phyloP scores from a whole-genome alignment of 495 filamentous ascomycete species.

The Neurospora sp. region DNA sequence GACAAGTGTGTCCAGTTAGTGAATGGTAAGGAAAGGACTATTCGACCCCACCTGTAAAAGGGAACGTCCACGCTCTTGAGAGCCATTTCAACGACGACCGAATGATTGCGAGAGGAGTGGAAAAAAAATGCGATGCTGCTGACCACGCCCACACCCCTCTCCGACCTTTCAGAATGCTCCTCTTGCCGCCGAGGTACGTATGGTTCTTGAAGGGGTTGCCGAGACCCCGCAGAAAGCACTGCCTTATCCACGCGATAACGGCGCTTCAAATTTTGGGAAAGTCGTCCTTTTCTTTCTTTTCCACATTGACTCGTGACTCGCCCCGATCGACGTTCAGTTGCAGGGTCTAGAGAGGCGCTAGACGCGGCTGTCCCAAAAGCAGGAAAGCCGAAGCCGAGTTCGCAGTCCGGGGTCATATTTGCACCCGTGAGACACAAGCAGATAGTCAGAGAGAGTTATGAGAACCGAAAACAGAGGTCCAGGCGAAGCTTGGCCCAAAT shows the following conservation, averaged over 20 bases:
- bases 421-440: background rate
- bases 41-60: background rate
- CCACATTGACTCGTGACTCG: background rate
- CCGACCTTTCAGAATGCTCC: conserved; percentile 33
- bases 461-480: background rate
- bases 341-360: background rate
- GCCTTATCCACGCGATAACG: background rate
- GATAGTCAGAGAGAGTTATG: background rate
- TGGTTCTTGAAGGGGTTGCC: background rate
- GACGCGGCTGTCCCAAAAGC: background rate
- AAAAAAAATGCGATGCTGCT: background rate
- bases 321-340: background rate
- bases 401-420: background rate
- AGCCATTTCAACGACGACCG: background rate
- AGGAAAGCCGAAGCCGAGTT: background rate
- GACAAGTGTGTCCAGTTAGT: background rate
- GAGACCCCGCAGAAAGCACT: conserved; percentile 1
- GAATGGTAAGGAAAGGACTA: background rate
- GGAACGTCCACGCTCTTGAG: background rate
- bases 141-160: background rate
- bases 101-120: background rate
- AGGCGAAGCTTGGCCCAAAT: background rate
- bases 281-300: background rate
- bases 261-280: background rate
- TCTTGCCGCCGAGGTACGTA: conserved; percentile 29